Evolutionary conservation across 768 basidiomycete genomes (phyloP), one percentile per base, ranked within the genome.

Genomic region (Lactifluus echinatus): DNA sequence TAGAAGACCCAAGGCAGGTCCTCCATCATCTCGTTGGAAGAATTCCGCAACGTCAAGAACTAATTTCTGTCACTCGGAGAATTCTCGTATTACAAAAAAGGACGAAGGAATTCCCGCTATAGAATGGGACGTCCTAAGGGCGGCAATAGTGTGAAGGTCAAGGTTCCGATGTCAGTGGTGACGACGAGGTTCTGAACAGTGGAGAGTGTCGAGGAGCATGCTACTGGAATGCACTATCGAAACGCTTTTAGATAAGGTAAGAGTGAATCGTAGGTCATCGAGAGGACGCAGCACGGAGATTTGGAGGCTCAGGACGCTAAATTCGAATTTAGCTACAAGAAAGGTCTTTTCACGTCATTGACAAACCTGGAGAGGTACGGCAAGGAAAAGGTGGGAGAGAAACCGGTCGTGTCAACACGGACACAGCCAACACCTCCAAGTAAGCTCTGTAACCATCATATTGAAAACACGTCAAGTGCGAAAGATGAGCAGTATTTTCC

Each of bases 271-370:
- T 24, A 29, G 17, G 8, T 47, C n/a, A 17, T 31, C 31, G n/a
- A 43, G 19, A 31, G 14, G 28, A 19, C 17, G 21, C 11, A 6
- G 2, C 36, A 34, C 12, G 4, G 8, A 31, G 5, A 53, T n/a
- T 15, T 1, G 4, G 33, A 34, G 36, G 15, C 0, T 21, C 15
- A 0, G 1, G 1, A 0, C 2, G 4, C 6, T 5, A 15, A 11
- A 24, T 6, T n/a, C 3, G 8, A 51, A 10, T 8, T 28, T 26
- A 8, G 19, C 26, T 1, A 17, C 6, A 17, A 10, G 3, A 19
- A 14, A 37, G 19, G 28, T 19, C 4, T 23, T 5, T 39, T 26
- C 11, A 51, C 8, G 3, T 26, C 45, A 26, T 14, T 1, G 8
- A 47, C 31, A 21, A 57, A 42, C 37, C 43, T 26, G 12, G 28